A percentile compares a stretch with the other conserved stretches of the same genome.
Conservation (phyloP, 2,329 filamentous ascomycete genomes). For the Trichoderma endophyticum region DNA sequence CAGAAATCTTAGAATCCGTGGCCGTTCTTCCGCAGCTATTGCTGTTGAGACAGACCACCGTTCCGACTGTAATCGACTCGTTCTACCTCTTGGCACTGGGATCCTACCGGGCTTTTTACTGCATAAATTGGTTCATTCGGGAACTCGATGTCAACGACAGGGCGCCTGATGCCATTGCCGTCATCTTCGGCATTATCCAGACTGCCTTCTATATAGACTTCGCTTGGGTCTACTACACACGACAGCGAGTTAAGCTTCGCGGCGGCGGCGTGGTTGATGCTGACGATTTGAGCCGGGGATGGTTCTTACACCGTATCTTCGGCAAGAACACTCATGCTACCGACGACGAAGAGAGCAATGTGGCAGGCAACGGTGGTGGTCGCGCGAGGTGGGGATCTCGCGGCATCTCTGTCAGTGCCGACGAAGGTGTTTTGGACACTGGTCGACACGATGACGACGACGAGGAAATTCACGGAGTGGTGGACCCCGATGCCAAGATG, state of each 20-base stretch:
- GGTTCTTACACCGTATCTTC: conserved; percentile 76
- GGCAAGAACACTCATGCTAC: conserved; percentile 54
- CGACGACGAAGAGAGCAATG: conserved; percentile 60
- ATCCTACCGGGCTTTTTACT: conserved; percentile 83
- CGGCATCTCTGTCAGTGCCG: conserved; percentile 64
- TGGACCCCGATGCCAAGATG: conserved; percentile 64
- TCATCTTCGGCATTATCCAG: conserved; percentile 85
- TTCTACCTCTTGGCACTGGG: conserved; percentile 88
- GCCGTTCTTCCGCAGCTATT: conserved; percentile 89
- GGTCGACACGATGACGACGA: conserved; percentile 47
- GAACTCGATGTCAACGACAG: conserved; percentile 56
- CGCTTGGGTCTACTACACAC: conserved; percentile 92
- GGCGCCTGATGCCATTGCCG: conserved; percentile 66
- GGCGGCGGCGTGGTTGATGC: conserved; percentile 83
- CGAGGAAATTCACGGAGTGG: conserved; percentile 43
- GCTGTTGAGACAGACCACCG: conserved; percentile 87
- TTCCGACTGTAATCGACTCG: conserved; percentile 95
- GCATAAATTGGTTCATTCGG: conserved; percentile 84
- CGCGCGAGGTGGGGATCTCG: conserved; percentile 60
- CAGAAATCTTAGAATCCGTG: conserved; percentile 85
- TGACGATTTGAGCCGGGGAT: conserved; percentile 81
- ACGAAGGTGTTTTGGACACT: conserved; percentile 55
- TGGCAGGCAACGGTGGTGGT: conserved; percentile 33
- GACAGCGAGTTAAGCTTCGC: conserved; percentile 90
- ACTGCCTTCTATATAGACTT: conserved; percentile 91